Conservation (phyloP, 495 filamentous ascomycete species). For the Xylaria intraflava region DNA sequence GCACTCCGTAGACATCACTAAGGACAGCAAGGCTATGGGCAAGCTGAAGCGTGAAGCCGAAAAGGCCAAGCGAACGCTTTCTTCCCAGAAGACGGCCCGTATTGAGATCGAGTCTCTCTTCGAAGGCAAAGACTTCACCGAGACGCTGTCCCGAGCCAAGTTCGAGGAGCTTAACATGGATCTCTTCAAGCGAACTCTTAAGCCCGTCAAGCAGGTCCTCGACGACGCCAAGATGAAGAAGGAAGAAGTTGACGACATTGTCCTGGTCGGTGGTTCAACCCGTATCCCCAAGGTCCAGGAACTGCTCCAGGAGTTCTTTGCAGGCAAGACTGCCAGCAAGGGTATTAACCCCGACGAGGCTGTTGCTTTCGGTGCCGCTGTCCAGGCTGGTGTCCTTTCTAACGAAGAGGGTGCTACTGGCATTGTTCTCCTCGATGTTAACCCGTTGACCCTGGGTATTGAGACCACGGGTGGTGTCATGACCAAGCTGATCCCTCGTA, state of each 20-base stretch:
- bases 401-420: slow-evolving; percentile 72
- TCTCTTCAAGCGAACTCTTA: slow-evolving; percentile 97
- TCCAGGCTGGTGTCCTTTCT: slow-evolving; percentile 92
- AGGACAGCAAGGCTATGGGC: slow-evolving; percentile 97
- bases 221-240: slow-evolving; percentile 91
- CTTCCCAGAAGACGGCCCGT: slow-evolving; percentile 95
- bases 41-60: slow-evolving; percentile 99
- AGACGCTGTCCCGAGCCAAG: slow-evolving; percentile 96
- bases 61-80: slow-evolving; percentile 99
- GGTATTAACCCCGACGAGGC: slow-evolving; percentile 98
- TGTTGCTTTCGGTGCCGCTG: slow-evolving; percentile 93
- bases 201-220: slow-evolving; percentile 96
- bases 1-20: slow-evolving; percentile 83
- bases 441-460: slow-evolving; percentile 95
- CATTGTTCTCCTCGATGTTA: slow-evolving; percentile 94
- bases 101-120: slow-evolving; percentile 98
- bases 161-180: slow-evolving; percentile 99
- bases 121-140: slow-evolving; percentile 95
- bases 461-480: slow-evolving; percentile 98
- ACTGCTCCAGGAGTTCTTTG: slow-evolving; percentile 93
- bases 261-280: slow-evolving; percentile 85
- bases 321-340: slow-evolving; percentile 92
- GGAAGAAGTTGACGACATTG: slow-evolving; percentile 78
- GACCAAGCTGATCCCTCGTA: slow-evolving; percentile 94
- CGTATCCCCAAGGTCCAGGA: slow-evolving; percentile 96